Percentiles rank a stretch among this genome's conserved stretches.
phyloP scores from a whole-genome alignment of 352 stramenopile species.

The Globisporangium parvum region DNA sequence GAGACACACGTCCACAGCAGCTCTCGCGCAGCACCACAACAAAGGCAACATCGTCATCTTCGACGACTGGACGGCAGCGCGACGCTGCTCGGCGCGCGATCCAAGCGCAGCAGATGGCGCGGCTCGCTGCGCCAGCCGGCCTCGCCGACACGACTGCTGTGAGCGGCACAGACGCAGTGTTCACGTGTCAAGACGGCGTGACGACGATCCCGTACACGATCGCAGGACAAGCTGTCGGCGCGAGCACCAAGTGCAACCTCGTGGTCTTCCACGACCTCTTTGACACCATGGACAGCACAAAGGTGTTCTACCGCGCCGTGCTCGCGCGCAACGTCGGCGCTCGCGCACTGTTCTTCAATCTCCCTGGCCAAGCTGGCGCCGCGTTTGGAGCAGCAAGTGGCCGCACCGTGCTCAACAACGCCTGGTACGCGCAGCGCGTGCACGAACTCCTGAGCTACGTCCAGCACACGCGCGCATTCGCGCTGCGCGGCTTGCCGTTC shows the following conservation, averaged over 20 bases:
- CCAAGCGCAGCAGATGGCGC: constrained; percentile 74
- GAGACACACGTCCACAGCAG: not conserved
- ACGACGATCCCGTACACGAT: constrained; percentile 83
- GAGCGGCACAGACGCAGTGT: constrained; percentile 28
- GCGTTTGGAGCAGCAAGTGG: constrained; percentile 30
- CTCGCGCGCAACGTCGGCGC: constrained; percentile 71
- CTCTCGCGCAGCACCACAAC: not conserved
- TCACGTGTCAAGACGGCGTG: constrained; percentile 67
- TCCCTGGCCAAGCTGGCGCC: constrained; percentile 84
- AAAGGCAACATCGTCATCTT: not conserved
- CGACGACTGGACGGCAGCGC: constrained; percentile 8
- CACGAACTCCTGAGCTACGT: constrained; percentile 85
- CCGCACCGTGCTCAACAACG: constrained; percentile 73
- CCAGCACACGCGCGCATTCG: constrained; percentile 62
- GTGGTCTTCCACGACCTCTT: constrained; percentile 92
- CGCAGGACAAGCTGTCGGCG: constrained; percentile 55
- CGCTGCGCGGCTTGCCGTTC: constrained; percentile 65
- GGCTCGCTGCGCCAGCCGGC: constrained; percentile 40
- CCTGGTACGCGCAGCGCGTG: constrained; percentile 72
- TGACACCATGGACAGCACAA: constrained; percentile 87
- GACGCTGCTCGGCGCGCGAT: constrained; percentile 40
- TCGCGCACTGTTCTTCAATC: constrained; percentile 88
- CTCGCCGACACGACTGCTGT: constrained; percentile 24
- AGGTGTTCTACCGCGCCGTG: constrained; percentile 84
- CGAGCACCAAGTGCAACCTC: constrained; percentile 74